Conservation (phyloP, 805 yeast species). For the Myxozyma nipponensis region DNA sequence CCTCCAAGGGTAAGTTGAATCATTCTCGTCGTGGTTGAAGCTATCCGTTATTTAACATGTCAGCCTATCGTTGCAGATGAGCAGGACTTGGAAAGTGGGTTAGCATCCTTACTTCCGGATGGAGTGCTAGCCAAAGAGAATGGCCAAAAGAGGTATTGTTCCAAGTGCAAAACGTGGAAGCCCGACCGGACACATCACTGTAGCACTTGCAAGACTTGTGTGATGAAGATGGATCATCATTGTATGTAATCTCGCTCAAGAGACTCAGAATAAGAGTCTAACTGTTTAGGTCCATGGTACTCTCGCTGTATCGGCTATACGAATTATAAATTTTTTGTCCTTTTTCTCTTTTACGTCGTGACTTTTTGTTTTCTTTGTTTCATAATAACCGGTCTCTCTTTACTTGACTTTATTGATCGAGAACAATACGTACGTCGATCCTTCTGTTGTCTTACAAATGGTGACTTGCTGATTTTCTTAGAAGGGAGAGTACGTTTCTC, state of each 20-base stretch:
- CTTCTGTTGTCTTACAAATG: neutral
- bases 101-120: slow-evolving; percentile 32
- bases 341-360: slow-evolving; percentile 69
- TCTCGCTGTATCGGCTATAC: slow-evolving; percentile 78
- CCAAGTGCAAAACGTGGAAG: slow-evolving; percentile 43
- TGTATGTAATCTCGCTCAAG: slow-evolving; percentile 39
- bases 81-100: slow-evolving; percentile 32
- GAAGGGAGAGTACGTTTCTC: slow-evolving; percentile 42
- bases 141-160: slow-evolving; percentile 42
- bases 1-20: slow-evolving; percentile 32
- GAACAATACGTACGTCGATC: slow-evolving; percentile 39
- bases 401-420: slow-evolving; percentile 48
- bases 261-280: no score
- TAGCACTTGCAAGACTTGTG: slow-evolving; percentile 39
- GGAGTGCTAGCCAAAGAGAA: slow-evolving; percentile 41
- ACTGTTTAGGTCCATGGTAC: slow-evolving; percentile 79
- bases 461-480: neutral
- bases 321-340: slow-evolving; percentile 73
- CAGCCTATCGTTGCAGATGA: neutral
- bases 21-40: neutral
- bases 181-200: slow-evolving; percentile 47
- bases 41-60: no score
- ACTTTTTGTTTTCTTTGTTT: slow-evolving; percentile 47
- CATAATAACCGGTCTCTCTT: slow-evolving; percentile 40
- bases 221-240: slow-evolving; percentile 56